Evolutionary conservation across 2,329 filamentous ascomycete species (phyloP).

Genomic region (Sporothrix variecibatus): DNA sequence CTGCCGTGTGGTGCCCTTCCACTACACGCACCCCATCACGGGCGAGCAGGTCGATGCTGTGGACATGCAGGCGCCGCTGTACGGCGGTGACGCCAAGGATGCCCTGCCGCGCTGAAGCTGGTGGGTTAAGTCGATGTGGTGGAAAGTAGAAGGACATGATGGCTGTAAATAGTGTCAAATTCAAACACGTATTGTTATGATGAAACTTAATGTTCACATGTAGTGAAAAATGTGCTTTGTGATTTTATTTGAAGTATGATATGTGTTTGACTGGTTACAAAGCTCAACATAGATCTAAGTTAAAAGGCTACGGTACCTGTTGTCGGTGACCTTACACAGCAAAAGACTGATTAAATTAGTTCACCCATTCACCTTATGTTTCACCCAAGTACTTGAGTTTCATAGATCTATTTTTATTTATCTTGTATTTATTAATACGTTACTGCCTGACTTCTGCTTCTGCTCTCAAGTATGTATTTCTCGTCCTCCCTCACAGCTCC

Average conservation of each 20-base stretch:
- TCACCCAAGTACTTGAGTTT: too few species aligned
- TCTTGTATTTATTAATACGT: neutral
- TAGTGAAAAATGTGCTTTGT: neutral
- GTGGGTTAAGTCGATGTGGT: conserved; percentile 19
- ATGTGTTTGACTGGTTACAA: too few species aligned
- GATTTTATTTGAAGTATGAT: neutral
- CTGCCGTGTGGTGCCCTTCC: conserved; percentile 55
- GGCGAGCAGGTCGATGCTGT: conserved; percentile 48
- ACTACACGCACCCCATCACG: conserved; percentile 55
- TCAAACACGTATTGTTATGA: neutral
- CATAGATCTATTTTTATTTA: neutral
- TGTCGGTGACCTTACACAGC: too few species aligned
- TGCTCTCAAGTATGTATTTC: too few species aligned
- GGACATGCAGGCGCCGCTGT: conserved; percentile 51
- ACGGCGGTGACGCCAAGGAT: conserved; percentile 44
- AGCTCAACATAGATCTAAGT: too few species aligned
- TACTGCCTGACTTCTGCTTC: neutral
- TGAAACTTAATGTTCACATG: too few species aligned
- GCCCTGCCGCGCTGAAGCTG: conserved; percentile 46
- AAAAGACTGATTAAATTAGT: too few species aligned
- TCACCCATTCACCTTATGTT: too few species aligned
- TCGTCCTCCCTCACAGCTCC: conserved; percentile 27
- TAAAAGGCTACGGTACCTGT: too few species aligned
- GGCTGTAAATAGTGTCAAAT: neutral
- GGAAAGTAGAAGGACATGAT: neutral